These are phyloP conservation scores for Citrus mangshanensis DNA, from an alignment of 345 rosid genomes.

Conservation along the genomic window DNA sequence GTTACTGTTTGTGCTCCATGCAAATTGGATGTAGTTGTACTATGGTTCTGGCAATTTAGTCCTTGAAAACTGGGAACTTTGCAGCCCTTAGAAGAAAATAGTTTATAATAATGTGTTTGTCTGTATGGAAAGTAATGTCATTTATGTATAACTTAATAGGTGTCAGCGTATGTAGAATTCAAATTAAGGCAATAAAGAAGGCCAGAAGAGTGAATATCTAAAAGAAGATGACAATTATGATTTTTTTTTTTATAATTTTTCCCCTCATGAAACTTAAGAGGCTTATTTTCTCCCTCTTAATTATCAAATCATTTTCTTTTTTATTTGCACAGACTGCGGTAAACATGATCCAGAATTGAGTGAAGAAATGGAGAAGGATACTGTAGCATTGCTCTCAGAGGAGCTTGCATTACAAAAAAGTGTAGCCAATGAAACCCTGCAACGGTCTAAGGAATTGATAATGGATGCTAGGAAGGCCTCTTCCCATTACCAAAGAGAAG, in stretches of 20 bases:
- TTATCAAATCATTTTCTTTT: neutral
- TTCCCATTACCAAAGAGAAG: slow-evolving; percentile 36
- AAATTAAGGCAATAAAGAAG: neutral
- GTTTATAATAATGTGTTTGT: neutral
- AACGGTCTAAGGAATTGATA: slow-evolving; percentile 15
- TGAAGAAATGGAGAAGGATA: slow-evolving; percentile 38
- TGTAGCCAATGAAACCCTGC: slow-evolving; percentile 34
- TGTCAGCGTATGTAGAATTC: neutral
- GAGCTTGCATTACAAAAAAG: slow-evolving; percentile 33
- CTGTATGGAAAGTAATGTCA: neutral
- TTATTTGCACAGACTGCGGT: slow-evolving; percentile 31
- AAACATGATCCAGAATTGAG: slow-evolving; percentile 25
- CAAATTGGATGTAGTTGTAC: neutral
- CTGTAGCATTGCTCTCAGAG: slow-evolving; percentile 27
- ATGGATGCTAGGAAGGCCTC: slow-evolving; percentile 19
- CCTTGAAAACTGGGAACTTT: neutral
- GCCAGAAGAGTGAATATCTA: neutral
- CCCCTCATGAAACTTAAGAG: neutral
- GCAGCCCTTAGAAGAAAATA: neutral
- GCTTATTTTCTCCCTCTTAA: neutral
- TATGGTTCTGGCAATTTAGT: neutral
- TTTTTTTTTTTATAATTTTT: too few relatives aligned
- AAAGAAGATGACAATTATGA: neutral
- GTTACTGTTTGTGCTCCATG: neutral
- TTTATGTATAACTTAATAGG: neutral